Evolutionary conservation across 768 basidiomycete species (phyloP), one percentile per base, ranked within the genome.

Genomic region (Tricholoma flavovirens): DNA sequence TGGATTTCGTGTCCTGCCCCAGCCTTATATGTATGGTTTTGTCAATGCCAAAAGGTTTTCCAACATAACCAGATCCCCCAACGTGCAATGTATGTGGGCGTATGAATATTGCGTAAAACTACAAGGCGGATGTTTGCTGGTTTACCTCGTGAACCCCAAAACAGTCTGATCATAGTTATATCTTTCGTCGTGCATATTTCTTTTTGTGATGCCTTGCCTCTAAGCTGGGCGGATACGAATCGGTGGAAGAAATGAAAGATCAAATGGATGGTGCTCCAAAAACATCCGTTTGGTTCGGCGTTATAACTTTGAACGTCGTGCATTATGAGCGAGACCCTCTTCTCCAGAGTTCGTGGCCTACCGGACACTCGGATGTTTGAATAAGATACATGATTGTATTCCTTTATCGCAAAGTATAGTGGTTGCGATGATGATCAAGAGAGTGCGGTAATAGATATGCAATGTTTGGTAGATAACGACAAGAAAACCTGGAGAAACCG

Each of bases 201-300:
- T 74, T 17, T 62, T 74, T 26, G 52, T 70, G 8, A 59, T 72
- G 53, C 70, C 71, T 22, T 74, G 72, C 71, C 3, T 79, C 79
- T 17, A 71, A 62, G 49, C 51, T 71, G 5, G 73, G 79, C 8
- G 73, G 74, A 0, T 81, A 81, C 57, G 73, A 75, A 49, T 68
- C 80, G 6, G 71, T 76, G 1, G 75, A 77, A 54, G 76, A 82
- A 61, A 67, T 83, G 22, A 77, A 81, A 60, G 66, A 64, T 26
- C 63, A 68, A 15, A 56, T 75, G 15, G 73, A 72, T 19, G 68
- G 73, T 17, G 71, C 68, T 15, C 62, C n/a, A n/a, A 64, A 49
- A 73, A 69, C 48, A 62, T 65, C 12, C 66, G 66, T 38, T 67
- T 78, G 9, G 65, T 69, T 26, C 65, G 74, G 46, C 60, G 70